Conservation (phyloP, 164 flowering plant species). For the Sedum album region DNA sequence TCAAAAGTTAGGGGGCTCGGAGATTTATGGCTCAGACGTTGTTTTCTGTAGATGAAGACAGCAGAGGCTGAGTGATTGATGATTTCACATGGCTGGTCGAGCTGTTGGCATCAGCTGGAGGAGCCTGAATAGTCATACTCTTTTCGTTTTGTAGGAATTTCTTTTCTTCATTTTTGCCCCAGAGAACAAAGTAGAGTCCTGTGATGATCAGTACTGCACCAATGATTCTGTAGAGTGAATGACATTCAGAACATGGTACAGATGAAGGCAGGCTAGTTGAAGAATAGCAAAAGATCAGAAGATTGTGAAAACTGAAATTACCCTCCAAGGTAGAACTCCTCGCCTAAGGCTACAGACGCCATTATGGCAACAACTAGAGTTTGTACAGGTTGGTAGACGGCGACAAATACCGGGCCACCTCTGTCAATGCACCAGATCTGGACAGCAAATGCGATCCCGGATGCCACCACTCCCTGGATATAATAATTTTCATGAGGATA, state of each 20-base stretch:
- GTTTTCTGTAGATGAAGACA: background rate
- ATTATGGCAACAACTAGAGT: constrained; percentile 93
- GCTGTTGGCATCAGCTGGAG: constrained; percentile 40
- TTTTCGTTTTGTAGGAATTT: constrained; percentile 36
- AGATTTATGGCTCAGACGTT: constrained; percentile 3
- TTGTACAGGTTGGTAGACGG: constrained; percentile 98
- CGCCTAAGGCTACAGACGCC: constrained; percentile 92
- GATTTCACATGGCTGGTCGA: constrained; percentile 36
- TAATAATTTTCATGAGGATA: background rate
- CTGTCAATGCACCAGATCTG: constrained; percentile 99
- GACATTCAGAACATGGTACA: background rate
- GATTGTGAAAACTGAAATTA: constrained; percentile 18
- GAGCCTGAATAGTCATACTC: constrained; percentile 27
- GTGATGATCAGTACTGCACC: constrained; percentile 84
- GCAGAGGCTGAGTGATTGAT: constrained; percentile 8
- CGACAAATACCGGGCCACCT: constrained; percentile 99
- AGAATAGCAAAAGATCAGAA: background rate
- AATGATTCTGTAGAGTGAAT: constrained; percentile 39
- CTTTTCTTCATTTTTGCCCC: constrained; percentile 89
- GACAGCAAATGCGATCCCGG: constrained; percentile 97
- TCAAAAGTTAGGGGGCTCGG: constrained; percentile 2
- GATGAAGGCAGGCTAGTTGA: background rate
- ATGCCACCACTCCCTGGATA: constrained; percentile 88
- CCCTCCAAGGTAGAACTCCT: constrained; percentile 98
- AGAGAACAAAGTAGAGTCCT: constrained; percentile 86